Evolutionary conservation across 768 basidiomycete genomes (phyloP), one percentile per base, ranked within the genome.

Genomic region (Lanmaoa rubissima): DNA sequence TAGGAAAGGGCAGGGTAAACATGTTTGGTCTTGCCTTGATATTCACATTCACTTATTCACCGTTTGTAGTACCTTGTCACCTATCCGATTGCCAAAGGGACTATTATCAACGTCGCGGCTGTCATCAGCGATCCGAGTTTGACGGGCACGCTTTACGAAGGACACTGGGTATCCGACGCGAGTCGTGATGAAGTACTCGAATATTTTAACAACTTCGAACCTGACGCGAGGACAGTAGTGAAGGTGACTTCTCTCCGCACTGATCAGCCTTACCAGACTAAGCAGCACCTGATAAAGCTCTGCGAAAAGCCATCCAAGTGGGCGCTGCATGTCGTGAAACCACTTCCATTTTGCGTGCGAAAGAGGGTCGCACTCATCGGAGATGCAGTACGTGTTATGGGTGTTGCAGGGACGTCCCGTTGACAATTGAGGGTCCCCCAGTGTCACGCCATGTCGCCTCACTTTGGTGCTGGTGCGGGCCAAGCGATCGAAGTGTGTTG

Each of bases 341-440:
- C 73, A 10, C 66, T 83, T 10, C 72, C 75, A 0, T 72, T 71
- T 5, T 80, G 72, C 46, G 73, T 75, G 3, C 67, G 62, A 17
- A 73, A 74, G 11, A 67, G 72, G 6, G 76, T 83, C 0, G 76
- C 75, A 7, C 70, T 86, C 10, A 65, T 79, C 4, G 82, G 82
- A 8, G 83, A 85, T 61, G 76, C 83, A 16, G 78, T 79, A 48
- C 46, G 73, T 58, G 21, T 31, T 16, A 16, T 4, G 6, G 2
- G 2, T 12, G 12, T 38, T 16, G 28, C 12, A 11, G 17, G 6
- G 9, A 19, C 28, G 11, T 28, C 28, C 4, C 28, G 13, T 38
- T 42, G 41, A 53, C 24, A 12, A 19, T 11, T 5, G n/a, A n/a
- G 5, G 12, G 8, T 21, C n/a, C 14, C 0, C 6, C 21, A 67